Evolutionary conservation across 2,329 filamentous ascomycete genomes (phyloP), one percentile per base, ranked within the genome.

Genomic region (Tricladium varicosporioides): DNA sequence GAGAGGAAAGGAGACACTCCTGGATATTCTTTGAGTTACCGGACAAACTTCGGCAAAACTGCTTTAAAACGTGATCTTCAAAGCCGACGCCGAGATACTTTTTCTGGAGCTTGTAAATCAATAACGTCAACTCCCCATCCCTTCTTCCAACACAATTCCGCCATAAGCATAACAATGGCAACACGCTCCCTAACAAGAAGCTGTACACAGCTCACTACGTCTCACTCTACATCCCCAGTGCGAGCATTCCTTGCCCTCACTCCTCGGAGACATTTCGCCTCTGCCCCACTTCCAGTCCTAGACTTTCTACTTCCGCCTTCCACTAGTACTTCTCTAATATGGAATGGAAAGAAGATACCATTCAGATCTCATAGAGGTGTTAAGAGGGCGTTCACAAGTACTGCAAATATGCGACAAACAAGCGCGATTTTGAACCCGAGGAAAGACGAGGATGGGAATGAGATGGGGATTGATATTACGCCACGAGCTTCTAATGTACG

Each of bases 391-490:
- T 71, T 71, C 45, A 63, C 60, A 44, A 59, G 51, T 2, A 64
- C 65, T 4, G 33, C 58, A 14, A 46, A 40, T 13, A 50, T 51
- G 1, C 60, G 60, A 48, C 47, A 60, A 58, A 86, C 84, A 0
- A 71, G 73, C 31, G 78, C 78, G 44, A 73, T 85, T 4, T 73
- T 78, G 62, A 96, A 97, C 70, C 89, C 91, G 0, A 85, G 87
- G 64, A 81, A 80, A 55, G 90, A 94, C 70, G 90, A 95, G 32
- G 85, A 92, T 54, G 93, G 93, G 22, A 87, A 91, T n/a, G 83
- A 87, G 16, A 91, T 96, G 86, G 77, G 78, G 65, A 80, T 99
- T 19, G 87, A 88, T 53, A 96, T 97, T 60, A 95, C 92, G 0
- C 82, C 89, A 1, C 83, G 92, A 49, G 93, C 93, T 43, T 87